These are phyloP conservation scores for Pseudovirgaria hyperparasitica DNA, from an alignment of 2,329 filamentous ascomycete genomes.

Conservation along the genomic window DNA sequence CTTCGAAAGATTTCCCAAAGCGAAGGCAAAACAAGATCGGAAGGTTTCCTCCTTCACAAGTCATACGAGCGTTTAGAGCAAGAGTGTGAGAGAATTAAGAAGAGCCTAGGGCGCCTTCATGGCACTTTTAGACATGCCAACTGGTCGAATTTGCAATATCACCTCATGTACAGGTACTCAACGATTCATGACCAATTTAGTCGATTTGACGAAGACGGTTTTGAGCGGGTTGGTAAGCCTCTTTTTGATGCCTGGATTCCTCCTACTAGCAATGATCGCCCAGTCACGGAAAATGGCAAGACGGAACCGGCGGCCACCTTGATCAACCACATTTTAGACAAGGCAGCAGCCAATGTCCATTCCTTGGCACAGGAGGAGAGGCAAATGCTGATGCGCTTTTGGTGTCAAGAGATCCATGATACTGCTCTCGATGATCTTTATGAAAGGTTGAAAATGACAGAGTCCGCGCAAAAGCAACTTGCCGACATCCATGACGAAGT, in stretches of 20 bases:
- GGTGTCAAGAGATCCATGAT: conserved; percentile 8
- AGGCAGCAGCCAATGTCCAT: conserved; percentile 6
- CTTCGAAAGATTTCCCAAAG: conserved; percentile 23
- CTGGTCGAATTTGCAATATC: conserved; percentile 10
- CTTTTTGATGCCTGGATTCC: conserved; percentile 13
- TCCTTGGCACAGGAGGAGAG: conserved; percentile 8
- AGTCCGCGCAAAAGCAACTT: conserved; percentile 6
- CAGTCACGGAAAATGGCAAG: not conserved
- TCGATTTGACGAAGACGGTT: conserved; percentile 9
- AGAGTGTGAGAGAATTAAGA: conserved; percentile 3
- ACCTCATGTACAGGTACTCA: conserved; percentile 8
- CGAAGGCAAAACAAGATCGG: conserved; percentile 11
- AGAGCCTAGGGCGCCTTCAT: conserved; percentile 6
- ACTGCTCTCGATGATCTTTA: conserved; percentile 8
- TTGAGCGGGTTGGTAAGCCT: conserved; percentile 9
- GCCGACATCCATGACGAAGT: conserved; percentile 22
- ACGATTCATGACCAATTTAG: conserved; percentile 12
- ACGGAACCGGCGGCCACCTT: not conserved
- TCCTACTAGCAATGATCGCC: not conserved
- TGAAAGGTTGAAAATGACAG: conserved; percentile 6
- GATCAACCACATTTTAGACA: conserved; percentile 4
- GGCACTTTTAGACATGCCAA: conserved; percentile 4
- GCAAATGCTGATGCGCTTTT: conserved; percentile 6
- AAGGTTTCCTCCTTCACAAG: conserved; percentile 6
- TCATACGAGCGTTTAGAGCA: conserved; percentile 9